These are phyloP conservation scores for Raddia distichophylla DNA, from an alignment of 176 grass and related monocot species.

Conservation along the genomic window DNA sequence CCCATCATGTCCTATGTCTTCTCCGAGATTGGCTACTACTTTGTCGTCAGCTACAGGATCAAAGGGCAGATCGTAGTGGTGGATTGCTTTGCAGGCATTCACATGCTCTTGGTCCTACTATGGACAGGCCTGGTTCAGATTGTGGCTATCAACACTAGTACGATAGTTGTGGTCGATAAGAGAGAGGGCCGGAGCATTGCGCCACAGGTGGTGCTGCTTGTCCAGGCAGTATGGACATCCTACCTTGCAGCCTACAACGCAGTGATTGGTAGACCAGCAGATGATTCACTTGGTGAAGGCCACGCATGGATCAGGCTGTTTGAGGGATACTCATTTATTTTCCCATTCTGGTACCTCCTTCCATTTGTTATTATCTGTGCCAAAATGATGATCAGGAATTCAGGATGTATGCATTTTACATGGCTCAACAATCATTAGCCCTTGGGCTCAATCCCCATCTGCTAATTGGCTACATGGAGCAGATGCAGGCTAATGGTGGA, in stretches of 20 bases:
- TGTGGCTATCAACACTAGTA: not conserved
- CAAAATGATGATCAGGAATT: too few species aligned
- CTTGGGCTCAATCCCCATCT: too few species aligned
- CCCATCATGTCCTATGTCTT: slow-evolving; percentile 23
- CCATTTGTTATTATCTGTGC: too few species aligned
- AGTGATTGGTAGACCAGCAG: not conserved
- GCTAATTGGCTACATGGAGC: too few species aligned
- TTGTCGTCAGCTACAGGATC: not conserved
- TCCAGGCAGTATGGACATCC: not conserved
- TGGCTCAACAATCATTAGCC: too few species aligned
- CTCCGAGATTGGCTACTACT: not conserved
- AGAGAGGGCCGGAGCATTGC: not conserved
- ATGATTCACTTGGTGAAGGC: too few species aligned
- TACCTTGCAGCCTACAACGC: not conserved
- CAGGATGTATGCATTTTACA: too few species aligned
- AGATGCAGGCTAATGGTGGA: too few species aligned
- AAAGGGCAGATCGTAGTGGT: not conserved
- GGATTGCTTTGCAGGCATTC: rapidly evolving
- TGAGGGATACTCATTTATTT: too few species aligned
- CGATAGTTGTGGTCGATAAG: not conserved
- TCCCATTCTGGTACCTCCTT: too few species aligned
- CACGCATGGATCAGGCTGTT: too few species aligned
- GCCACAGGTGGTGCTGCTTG: not conserved
- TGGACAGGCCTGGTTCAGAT: slow-evolving; percentile 23
- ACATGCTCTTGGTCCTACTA: not conserved